phyloP scores from a whole-genome alignment of 306 rosid species.

The Herpetospermum pedunculosum region DNA sequence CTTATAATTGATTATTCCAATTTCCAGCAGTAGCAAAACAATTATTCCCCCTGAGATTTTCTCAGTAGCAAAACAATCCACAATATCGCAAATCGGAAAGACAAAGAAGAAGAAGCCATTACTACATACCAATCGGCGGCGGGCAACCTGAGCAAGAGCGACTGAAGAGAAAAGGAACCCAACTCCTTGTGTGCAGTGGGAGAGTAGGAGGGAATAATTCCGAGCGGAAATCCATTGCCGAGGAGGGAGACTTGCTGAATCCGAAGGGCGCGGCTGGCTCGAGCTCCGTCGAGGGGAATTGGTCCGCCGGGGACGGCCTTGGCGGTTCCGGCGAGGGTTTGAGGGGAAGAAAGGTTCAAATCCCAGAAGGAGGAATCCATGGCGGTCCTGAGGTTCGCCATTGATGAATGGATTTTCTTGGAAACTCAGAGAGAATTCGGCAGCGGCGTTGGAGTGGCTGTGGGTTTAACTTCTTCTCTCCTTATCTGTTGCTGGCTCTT shows the following conservation, averaged over 20 bases:
- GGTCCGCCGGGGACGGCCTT: conserved; percentile 66
- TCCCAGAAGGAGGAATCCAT: conserved; percentile 86
- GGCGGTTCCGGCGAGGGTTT: conserved; percentile 42
- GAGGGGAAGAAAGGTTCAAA: conserved; percentile 55
- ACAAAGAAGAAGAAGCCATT: neutral
- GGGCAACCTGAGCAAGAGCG: conserved; percentile 36
- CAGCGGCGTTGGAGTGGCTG: no score
- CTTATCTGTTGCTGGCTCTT: neutral
- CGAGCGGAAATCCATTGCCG: conserved; percentile 34
- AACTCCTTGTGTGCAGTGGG: conserved; percentile 43
- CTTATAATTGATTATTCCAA: neutral
- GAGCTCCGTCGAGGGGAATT: conserved; percentile 50
- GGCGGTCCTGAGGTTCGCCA: conserved; percentile 70
- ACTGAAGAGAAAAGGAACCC: conserved; percentile 64
- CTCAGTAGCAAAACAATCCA: neutral
- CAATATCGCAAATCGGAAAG: neutral
- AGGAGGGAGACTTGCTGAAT: conserved; percentile 47
- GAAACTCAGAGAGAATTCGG: neutral
- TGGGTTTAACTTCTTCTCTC: neutral
- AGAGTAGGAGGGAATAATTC: conserved; percentile 46
- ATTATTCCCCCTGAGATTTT: neutral
- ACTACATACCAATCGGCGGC: conserved; percentile 36
- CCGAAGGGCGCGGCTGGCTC: conserved; percentile 49
- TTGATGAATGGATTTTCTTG: conserved; percentile 13
- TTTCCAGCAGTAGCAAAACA: no score